phyloP scores from a whole-genome alignment of 768 basidiomycete genomes.

The Trametes villosa region DNA sequence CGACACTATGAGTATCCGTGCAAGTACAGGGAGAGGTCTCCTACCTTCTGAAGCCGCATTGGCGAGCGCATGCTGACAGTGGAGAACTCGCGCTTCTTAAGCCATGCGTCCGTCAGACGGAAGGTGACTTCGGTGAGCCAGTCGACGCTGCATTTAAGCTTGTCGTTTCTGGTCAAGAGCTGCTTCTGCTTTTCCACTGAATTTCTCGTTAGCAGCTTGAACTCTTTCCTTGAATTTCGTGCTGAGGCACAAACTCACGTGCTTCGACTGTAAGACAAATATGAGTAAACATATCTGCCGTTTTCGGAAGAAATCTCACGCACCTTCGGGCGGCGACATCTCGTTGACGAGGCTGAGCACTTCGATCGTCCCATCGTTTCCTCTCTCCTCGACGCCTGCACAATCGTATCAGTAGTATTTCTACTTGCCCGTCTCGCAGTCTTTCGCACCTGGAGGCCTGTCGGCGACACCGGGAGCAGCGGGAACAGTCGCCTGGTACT shows the following conservation, averaged over 20 bases:
- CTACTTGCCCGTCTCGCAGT: background rate
- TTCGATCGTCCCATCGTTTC: slow-evolving; percentile 76
- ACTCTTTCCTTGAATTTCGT: no score
- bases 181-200: slow-evolving; percentile 72
- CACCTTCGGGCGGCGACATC: slow-evolving; percentile 71
- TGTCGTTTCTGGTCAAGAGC: slow-evolving; percentile 54
- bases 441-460: slow-evolving; percentile 31
- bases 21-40: slow-evolving; percentile 14
- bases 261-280: slow-evolving; percentile 25
- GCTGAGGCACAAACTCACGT: slow-evolving; percentile 7
- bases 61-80: slow-evolving; percentile 66
- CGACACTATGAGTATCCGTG: background rate
- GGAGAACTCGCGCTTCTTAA: slow-evolving; percentile 58
- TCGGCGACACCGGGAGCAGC: slow-evolving; percentile 36
- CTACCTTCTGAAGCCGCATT: slow-evolving; percentile 67
- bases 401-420: background rate
- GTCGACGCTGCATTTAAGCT: slow-evolving; percentile 67
- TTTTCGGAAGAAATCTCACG: slow-evolving; percentile 34
- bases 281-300: slow-evolving; percentile 14
- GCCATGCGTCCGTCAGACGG: slow-evolving; percentile 70
- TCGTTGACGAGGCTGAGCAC: slow-evolving; percentile 66
- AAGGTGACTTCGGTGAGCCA: slow-evolving; percentile 79
- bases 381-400: slow-evolving; percentile 54
- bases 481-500: slow-evolving; percentile 75
- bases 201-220: slow-evolving; percentile 3